These are phyloP conservation scores for Backusella mclennaniae DNA, from an alignment of 192 early-diverging fungal species.

Conservation along the genomic window DNA sequence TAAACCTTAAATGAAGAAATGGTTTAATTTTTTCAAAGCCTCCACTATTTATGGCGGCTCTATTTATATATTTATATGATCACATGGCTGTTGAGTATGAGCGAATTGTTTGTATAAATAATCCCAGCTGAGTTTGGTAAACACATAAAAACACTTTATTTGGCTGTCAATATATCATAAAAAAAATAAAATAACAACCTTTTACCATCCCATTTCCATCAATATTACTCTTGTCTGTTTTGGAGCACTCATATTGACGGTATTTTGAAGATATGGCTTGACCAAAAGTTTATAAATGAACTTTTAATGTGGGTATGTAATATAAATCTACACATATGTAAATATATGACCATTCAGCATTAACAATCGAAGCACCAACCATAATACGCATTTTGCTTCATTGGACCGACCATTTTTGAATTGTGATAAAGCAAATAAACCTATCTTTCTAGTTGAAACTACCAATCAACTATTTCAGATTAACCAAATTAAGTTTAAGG, in stretches of 20 bases:
- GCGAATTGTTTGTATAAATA: not conserved
- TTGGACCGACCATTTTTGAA: not conserved
- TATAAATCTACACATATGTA: not conserved
- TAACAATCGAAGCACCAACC: not conserved
- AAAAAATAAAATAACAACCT: not conserved
- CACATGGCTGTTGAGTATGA: not conserved
- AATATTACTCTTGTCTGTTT: too few relatives aligned
- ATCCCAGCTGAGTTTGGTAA: not conserved
- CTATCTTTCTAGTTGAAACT: not conserved
- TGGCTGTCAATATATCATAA: not conserved
- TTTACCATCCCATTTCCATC: not conserved
- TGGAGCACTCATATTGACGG: too few relatives aligned
- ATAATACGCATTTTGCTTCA: not conserved
- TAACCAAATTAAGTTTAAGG: not conserved
- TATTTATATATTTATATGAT: not conserved
- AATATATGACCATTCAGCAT: not conserved
- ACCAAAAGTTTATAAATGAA: not conserved
- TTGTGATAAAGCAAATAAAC: not conserved
- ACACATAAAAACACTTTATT: not conserved
- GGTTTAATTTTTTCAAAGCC: not conserved
- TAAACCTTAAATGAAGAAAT: not conserved
- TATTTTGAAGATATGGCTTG: too few relatives aligned
- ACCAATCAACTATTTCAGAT: not conserved
- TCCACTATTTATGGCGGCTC: not conserved
- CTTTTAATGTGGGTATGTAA: not conserved